Evolutionary conservation across 2,329 filamentous ascomycete species (phyloP).

Genomic region (Coniochaeta hoffmannii): DNA sequence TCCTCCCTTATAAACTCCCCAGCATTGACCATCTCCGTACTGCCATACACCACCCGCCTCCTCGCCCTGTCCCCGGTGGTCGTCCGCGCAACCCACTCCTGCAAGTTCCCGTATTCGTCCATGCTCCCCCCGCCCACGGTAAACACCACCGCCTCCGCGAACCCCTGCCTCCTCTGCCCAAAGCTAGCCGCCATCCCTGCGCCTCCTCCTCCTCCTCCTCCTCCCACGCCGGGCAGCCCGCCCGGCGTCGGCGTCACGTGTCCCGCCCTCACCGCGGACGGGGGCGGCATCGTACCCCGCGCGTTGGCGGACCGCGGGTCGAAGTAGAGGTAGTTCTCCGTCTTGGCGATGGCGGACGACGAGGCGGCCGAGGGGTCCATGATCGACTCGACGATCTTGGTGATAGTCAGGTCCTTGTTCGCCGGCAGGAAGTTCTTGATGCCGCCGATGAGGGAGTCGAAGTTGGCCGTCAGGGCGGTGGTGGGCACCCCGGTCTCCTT

Average conservation of each 20-base stretch:
- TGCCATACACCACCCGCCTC: slow-evolving; percentile 87
- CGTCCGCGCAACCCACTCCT: slow-evolving; percentile 87
- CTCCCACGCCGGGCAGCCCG: slow-evolving; percentile 35
- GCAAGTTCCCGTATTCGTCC: slow-evolving; percentile 96
- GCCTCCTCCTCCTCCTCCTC: too few relatives aligned
- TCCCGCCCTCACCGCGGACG: slow-evolving; percentile 49
- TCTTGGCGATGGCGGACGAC: slow-evolving; percentile 89
- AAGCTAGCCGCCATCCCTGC: slow-evolving; percentile 74
- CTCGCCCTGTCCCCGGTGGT: slow-evolving; percentile 47
- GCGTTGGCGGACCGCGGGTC: slow-evolving; percentile 92
- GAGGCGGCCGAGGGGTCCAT: slow-evolving; percentile 93
- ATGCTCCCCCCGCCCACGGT: slow-evolving; percentile 94
- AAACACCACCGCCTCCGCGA: slow-evolving; percentile 87
- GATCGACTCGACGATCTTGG: slow-evolving; percentile 95
- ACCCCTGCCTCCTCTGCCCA: slow-evolving; percentile 83
- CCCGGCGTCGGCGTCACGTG: slow-evolving; percentile 30
- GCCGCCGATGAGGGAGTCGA: slow-evolving; percentile 88
- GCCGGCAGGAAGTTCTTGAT: slow-evolving; percentile 98
- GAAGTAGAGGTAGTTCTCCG: slow-evolving; percentile 94
- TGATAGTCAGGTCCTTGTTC: slow-evolving; percentile 91
- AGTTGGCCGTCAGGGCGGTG: slow-evolving; percentile 63
- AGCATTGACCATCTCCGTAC: slow-evolving; percentile 73
- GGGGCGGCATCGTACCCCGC: slow-evolving; percentile 81
- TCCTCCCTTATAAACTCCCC: slow-evolving; percentile 59
- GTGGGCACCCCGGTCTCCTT: slow-evolving; percentile 79